Conservation (phyloP, 345 rosid species). For the Eucalyptus viminalis region DNA sequence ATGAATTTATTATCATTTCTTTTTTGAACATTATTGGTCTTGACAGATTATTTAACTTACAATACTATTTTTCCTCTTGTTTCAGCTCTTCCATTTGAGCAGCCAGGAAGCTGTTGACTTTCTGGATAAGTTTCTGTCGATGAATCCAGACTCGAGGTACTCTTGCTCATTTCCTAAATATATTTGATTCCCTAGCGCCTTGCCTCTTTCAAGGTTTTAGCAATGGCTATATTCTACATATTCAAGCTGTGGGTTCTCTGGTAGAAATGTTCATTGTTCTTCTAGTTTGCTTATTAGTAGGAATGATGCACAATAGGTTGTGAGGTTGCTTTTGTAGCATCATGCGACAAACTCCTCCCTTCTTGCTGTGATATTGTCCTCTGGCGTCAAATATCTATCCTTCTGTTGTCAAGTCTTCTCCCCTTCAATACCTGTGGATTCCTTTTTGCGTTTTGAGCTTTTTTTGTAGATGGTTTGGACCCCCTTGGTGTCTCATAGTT, state of each 20-base stretch:
- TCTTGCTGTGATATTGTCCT: background rate
- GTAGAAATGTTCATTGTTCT: background rate
- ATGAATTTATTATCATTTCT: background rate
- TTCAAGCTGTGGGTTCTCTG: background rate
- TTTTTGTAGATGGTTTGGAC: background rate
- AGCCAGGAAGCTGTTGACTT: conserved; percentile 68
- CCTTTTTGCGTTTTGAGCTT: background rate
- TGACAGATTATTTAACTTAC: background rate
- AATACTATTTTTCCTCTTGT: background rate
- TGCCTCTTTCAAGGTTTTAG: background rate
- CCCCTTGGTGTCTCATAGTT: background rate
- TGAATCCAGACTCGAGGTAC: conserved; percentile 88
- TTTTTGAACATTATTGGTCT: background rate
- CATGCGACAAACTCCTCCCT: background rate
- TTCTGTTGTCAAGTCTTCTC: background rate
- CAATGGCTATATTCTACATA: background rate
- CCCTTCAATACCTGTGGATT: background rate
- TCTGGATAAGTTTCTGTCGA: conserved; percentile 68
- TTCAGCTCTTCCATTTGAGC: conserved; percentile 65
- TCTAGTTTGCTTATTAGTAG: background rate
- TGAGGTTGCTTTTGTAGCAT: background rate
- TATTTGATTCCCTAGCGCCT: background rate
- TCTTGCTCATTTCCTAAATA: background rate
- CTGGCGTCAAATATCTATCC: background rate
- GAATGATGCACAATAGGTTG: background rate